Evolutionary conservation across 768 basidiomycete genomes (phyloP).

Genomic region (Tephrocybe sp.): DNA sequence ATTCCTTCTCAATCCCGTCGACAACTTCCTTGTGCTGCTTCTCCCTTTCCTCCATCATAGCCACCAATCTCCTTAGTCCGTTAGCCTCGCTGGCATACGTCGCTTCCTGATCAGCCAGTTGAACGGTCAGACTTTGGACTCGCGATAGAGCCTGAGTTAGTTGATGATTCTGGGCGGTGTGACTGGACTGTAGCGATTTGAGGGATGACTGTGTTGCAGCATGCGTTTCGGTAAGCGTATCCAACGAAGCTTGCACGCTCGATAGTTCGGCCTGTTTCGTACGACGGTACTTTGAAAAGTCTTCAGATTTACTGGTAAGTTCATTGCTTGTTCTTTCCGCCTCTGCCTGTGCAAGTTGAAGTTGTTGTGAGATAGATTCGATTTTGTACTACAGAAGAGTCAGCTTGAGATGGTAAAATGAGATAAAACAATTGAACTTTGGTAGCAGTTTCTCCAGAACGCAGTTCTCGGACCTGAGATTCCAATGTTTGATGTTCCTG

Average conservation of each 20-base stretch:
- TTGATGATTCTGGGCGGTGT: conserved; percentile 71
- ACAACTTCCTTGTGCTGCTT: conserved; percentile 82
- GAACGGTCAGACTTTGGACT: conserved; percentile 72
- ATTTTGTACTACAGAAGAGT: conserved; percentile 69
- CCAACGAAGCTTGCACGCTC: conserved; percentile 74
- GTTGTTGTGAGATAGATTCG: conserved; percentile 80
- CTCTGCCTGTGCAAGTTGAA: conserved; percentile 76
- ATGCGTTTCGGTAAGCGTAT: conserved; percentile 67
- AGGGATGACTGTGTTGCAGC: conserved; percentile 67
- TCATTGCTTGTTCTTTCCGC: conserved; percentile 70
- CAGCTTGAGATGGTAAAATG: background rate
- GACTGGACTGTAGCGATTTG: conserved; percentile 70
- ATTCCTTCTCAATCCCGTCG: conserved; percentile 79
- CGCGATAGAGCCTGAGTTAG: conserved; percentile 75
- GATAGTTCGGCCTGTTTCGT: conserved; percentile 78
- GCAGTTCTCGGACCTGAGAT: conserved; percentile 67
- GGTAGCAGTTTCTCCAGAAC: conserved; percentile 74
- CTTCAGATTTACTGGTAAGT: conserved; percentile 71
- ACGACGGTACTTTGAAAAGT: conserved; percentile 82
- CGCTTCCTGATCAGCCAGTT: conserved; percentile 83
- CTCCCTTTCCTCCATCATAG: conserved; percentile 87
- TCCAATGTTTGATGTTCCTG: conserved; percentile 72
- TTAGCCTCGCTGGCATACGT: conserved; percentile 78
- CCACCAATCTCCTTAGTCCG: conserved; percentile 71
- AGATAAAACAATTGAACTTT: conserved; percentile 45